Base-by-base conservation (phyloP, 2,329 filamentous ascomycete species). In the Bipolaris bicolor region DNA sequence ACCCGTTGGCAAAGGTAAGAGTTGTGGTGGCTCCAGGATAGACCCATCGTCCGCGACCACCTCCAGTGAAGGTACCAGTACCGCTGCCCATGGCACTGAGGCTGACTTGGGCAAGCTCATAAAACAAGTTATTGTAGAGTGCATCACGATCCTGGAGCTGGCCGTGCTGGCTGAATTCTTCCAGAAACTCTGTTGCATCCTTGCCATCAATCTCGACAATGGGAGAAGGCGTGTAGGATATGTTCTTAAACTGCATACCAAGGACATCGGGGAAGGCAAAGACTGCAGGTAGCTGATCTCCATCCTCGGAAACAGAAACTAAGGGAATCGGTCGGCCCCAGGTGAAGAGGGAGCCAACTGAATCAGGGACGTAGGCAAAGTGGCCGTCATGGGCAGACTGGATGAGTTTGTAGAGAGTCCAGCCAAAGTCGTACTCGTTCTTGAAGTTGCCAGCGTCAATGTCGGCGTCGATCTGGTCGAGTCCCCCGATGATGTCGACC, bases 321-420 rank as follows among this genome's bases (percentile, higher is more conserved):
- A 89, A 59, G 34, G 79, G 78, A 66, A 82, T 68, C 16, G 74
- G 73, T 11, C 82, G 77, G 6, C 78, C 79, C 64, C 68, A 88
- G 54, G 63, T 76, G 69, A 87, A 86, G 7, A 83, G 68, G 2
- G 55, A 74, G 39, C 78, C 80, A 20, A 87, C 80, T 3, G 80
- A 76, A 58, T 86, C 83, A 0, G 84, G 82, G 18, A 81, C 74
- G 67, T 83, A 86, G 1, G 75, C 70, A 55, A 88, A 86, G 68
- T 91, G 88, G 2, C 87, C 86, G 68, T 91, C 88, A 63, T 90
- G 86, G 1, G 84, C 83, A 1, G 79, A 79, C 18, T 79, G 78
- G 46, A 88, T 80, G 13, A 85, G 72, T 34, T 79, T 73, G 55
- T 83, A 82, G 2, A 90, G 76, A 26, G 84, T 83, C 60, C 70